Percentiles rank a stretch among this genome's conserved stretches.
These are phyloP conservation scores for Globisporangium yorkense DNA, from an alignment of 352 stramenopile genomes.

Conservation along the genomic window DNA sequence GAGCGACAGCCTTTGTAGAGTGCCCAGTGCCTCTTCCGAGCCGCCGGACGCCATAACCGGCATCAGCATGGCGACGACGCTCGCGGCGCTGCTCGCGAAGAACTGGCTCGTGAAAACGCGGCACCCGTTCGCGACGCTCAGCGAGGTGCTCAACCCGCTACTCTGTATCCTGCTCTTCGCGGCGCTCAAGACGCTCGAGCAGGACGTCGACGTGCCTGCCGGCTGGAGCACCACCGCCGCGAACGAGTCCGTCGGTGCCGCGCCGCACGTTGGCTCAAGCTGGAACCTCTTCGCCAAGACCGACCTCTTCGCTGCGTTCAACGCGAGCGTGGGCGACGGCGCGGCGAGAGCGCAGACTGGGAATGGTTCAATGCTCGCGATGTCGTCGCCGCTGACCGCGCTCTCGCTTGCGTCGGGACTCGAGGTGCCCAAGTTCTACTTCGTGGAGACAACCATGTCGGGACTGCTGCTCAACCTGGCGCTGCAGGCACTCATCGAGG, in stretches of 20 bases:
- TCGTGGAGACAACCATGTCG: conserved; percentile 58
- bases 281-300: conserved; percentile 28
- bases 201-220: conserved; percentile 35
- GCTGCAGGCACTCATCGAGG: conserved; percentile 38
- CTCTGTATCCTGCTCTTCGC: conserved; percentile 72
- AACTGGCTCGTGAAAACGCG: conserved; percentile 73
- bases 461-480: conserved; percentile 51
- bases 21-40: not conserved
- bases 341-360: not conserved
- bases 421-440: conserved; percentile 48
- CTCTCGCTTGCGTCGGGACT: conserved; percentile 29
- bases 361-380: not conserved
- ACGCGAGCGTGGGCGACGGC: not conserved
- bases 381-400: not conserved
- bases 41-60: not conserved
- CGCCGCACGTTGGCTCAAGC: conserved; percentile 18
- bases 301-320: conserved; percentile 19
- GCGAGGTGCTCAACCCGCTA: conserved; percentile 61
- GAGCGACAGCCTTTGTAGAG: too few species aligned
- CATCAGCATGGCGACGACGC: not conserved
- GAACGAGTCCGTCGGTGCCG: conserved; percentile 25
- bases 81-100: conserved; percentile 55
- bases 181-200: conserved; percentile 52
- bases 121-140: conserved; percentile 51
- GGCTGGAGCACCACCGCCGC: conserved; percentile 33